Conservation (phyloP, 768 basidiomycete genomes). For the Pleurotus tuber-regium region DNA sequence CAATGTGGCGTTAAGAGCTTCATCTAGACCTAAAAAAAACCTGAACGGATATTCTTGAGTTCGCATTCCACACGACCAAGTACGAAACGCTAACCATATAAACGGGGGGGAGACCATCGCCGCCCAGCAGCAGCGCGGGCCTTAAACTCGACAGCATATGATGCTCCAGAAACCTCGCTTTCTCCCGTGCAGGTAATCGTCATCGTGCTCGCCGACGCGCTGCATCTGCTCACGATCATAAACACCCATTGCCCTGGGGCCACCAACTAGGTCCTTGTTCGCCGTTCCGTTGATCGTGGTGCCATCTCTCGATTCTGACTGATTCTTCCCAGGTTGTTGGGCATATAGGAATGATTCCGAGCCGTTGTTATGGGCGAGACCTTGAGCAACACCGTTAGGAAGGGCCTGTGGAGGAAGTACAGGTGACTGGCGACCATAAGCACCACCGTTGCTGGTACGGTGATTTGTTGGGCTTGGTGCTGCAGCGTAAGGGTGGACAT, state of each 20-base stretch:
- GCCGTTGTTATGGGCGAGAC: slow-evolving; percentile 31
- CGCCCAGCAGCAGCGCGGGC: slow-evolving; percentile 28
- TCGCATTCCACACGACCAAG: too few species aligned
- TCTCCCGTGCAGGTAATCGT: slow-evolving; percentile 62
- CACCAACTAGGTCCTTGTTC: slow-evolving; percentile 30
- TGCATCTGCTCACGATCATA: slow-evolving; percentile 68
- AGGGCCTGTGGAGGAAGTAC: slow-evolving; percentile 26
- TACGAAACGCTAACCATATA: too few species aligned
- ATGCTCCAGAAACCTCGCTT: slow-evolving; percentile 60
- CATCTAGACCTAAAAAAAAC: too few species aligned
- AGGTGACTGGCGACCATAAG: slow-evolving; percentile 60
- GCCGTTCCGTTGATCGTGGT: slow-evolving; percentile 45
- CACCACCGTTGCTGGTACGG: slow-evolving; percentile 37
- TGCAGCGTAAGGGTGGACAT: slow-evolving; percentile 73
- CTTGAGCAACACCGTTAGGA: background rate
- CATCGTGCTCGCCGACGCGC: slow-evolving; percentile 56
- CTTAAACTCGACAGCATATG: slow-evolving; percentile 68
- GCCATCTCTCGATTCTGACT: slow-evolving; percentile 50
- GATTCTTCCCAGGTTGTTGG: slow-evolving; percentile 49
- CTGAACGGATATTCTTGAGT: too few species aligned
- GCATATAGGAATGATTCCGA: slow-evolving; percentile 69
- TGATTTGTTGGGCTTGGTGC: slow-evolving; percentile 58
- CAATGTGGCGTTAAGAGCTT: too few species aligned
- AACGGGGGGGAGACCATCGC: slow-evolving; percentile 19
- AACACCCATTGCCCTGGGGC: slow-evolving; percentile 53